phyloP scores from a whole-genome alignment of 805 yeast genomes.

The Barnettozyma wickerhamii region DNA sequence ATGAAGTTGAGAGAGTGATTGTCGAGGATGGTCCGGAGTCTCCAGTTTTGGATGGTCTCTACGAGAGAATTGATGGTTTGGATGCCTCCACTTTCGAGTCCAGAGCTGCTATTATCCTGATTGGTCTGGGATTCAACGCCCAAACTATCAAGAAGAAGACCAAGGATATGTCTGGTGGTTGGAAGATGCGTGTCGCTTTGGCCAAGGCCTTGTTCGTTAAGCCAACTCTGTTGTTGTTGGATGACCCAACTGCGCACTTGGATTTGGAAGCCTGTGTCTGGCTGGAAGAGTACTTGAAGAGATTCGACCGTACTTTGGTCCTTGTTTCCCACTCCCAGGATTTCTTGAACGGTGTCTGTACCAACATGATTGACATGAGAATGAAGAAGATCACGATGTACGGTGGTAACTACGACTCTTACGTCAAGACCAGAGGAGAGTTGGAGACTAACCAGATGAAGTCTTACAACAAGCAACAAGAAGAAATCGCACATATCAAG shows the following conservation, averaged over 20 bases:
- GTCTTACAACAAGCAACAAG: conserved; percentile 96
- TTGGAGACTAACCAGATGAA: conserved; percentile 97
- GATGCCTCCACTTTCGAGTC: conserved; percentile 95
- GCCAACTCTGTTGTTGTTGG: conserved; percentile 90
- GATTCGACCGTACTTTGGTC: conserved; percentile 89
- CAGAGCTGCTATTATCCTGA: conserved; percentile 91
- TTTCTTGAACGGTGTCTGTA: conserved; percentile 98
- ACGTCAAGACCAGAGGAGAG: conserved; percentile 91
- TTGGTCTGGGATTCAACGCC: conserved; percentile 94
- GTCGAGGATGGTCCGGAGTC: conserved; percentile 94
- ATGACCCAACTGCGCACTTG: conserved; percentile 99
- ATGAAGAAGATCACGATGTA: conserved; percentile 63
- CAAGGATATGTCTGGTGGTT: conserved; percentile 99
- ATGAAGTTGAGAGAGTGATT: conserved; percentile 82
- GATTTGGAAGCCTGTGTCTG: conserved; percentile 99
- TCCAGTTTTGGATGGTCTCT: conserved; percentile 75
- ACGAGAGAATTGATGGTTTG: conserved; percentile 93
- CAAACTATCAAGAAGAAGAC: conserved; percentile 88
- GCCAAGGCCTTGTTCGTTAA: conserved; percentile 97
- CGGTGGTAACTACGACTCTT: conserved; percentile 99
- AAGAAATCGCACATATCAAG: conserved; percentile 96
- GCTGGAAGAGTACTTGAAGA: conserved; percentile 96
- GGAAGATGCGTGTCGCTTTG: conserved; percentile 99
- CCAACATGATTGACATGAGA: conserved; percentile 98
- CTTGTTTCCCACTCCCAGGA: conserved; percentile 98